Percentiles rank a stretch among this genome's conserved stretches.
These are phyloP conservation scores for Penicillium samsonianum DNA, from an alignment of 495 filamentous ascomycete species.

Conservation along the genomic window DNA sequence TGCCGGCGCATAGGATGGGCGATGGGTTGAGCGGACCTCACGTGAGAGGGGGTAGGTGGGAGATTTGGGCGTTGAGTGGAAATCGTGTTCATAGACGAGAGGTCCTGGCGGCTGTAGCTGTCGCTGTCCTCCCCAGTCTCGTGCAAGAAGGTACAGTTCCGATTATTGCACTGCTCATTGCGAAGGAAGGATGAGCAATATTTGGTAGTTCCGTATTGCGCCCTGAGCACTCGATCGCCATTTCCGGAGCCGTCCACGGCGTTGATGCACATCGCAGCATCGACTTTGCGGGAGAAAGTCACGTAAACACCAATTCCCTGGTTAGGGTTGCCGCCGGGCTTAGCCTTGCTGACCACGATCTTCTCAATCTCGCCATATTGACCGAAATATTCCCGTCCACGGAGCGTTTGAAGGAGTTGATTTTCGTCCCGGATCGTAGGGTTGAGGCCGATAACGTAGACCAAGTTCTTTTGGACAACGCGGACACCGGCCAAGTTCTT, in stretches of 20 bases:
- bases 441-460: conserved; percentile 94
- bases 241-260: conserved; percentile 92
- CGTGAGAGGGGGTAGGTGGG: conserved; percentile 31
- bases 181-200: conserved; percentile 98
- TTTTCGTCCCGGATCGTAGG: conserved; percentile 90
- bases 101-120: conserved; percentile 90
- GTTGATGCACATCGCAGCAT: conserved; percentile 84
- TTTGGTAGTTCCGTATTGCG: conserved; percentile 97
- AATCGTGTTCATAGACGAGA: conserved; percentile 92
- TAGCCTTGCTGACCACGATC: conserved; percentile 96
- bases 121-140: conserved; percentile 96
- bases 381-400: conserved; percentile 89
- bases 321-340: conserved; percentile 67
- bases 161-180: conserved; percentile 88
- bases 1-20: conserved; percentile 74
- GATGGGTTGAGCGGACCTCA: conserved; percentile 46
- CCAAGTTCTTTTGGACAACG: conserved; percentile 96
- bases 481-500: conserved; percentile 94
- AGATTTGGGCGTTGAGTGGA: conserved; percentile 65
- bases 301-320: conserved; percentile 96
- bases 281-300: conserved; percentile 84
- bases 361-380: conserved; percentile 99
- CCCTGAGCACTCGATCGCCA: conserved; percentile 80
- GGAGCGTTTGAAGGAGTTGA: conserved; percentile 76
- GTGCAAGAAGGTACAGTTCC: conserved; percentile 96